Evolutionary conservation across 202 grass and related monocot genomes (phyloP).

Genomic region (Setaria viridis): DNA sequence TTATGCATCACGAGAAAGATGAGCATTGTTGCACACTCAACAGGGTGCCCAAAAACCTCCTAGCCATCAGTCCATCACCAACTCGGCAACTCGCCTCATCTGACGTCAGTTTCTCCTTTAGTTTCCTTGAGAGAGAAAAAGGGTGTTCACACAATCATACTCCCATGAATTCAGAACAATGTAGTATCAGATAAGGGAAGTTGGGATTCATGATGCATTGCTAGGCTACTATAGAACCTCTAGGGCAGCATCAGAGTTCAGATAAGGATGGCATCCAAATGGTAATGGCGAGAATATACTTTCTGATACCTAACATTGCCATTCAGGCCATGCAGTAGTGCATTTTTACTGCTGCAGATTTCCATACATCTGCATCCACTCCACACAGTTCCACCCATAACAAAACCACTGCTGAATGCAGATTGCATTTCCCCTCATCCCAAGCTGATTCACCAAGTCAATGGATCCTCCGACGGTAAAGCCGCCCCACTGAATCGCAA

Average conservation of each 20-base stretch:
- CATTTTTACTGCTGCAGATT: slow-evolving; percentile 41
- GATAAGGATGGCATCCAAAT: slow-evolving; percentile 43
- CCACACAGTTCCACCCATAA: slow-evolving; percentile 38
- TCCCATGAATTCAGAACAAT: slow-evolving; percentile 7
- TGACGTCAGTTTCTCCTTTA: slow-evolving; percentile 1
- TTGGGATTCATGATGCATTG: background rate
- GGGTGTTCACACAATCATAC: background rate
- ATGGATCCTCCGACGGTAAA: slow-evolving; percentile 22
- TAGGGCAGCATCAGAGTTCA: slow-evolving; percentile 8
- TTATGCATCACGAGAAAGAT: background rate
- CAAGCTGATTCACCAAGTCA: slow-evolving; percentile 47
- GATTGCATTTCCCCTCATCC: slow-evolving; percentile 10
- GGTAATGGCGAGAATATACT: slow-evolving; percentile 37
- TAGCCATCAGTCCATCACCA: background rate
- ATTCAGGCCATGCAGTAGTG: slow-evolving; percentile 41
- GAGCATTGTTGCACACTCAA: background rate
- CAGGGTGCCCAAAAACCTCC: background rate
- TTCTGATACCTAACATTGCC: slow-evolving; percentile 48
- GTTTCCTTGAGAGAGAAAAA: background rate
- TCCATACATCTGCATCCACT: slow-evolving; percentile 44
- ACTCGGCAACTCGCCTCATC: background rate
- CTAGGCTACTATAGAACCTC: background rate
- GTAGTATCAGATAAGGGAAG: background rate
- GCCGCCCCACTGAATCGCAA: slow-evolving; percentile 3
- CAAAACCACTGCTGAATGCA: background rate